Percentiles rank a stretch among this genome's conserved stretches.
Evolutionary conservation across 2,329 filamentous ascomycete genomes (phyloP).

Genomic region (Aspergillus thermomutatus): DNA sequence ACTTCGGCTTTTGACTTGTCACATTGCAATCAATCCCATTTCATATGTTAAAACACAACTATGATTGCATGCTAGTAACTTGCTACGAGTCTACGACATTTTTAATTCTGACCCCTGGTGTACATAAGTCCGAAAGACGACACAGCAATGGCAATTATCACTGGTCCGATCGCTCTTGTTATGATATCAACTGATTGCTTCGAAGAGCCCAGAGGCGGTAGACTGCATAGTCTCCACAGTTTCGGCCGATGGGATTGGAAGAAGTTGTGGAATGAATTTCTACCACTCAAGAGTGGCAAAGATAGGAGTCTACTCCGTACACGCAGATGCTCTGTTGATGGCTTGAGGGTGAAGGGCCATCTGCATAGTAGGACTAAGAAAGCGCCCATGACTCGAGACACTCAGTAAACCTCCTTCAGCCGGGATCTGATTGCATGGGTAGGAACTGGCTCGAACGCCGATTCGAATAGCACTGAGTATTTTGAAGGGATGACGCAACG

Average conservation of each 20-base stretch:
- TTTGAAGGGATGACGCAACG: background rate
- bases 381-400: background rate
- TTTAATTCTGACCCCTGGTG: background rate
- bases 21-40: background rate
- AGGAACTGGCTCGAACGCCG: background rate
- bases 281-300: background rate
- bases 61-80: too few relatives aligned
- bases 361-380: background rate
- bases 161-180: background rate
- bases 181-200: background rate
- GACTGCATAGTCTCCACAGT: constrained; percentile 5
- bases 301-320: background rate
- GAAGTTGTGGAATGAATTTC: background rate
- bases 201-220: background rate
- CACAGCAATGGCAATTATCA: background rate
- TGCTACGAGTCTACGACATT: background rate
- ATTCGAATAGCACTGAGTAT: background rate
- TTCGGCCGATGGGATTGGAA: constrained; percentile 8
- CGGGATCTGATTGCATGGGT: background rate
- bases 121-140: too few relatives aligned
- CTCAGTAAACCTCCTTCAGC: background rate
- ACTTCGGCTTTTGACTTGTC: background rate
- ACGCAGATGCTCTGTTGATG: too few relatives aligned
- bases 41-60: background rate
- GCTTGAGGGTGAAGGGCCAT: background rate